Conservation (phyloP, 2,329 filamentous ascomycete species). For the Elsinoe perseae region DNA sequence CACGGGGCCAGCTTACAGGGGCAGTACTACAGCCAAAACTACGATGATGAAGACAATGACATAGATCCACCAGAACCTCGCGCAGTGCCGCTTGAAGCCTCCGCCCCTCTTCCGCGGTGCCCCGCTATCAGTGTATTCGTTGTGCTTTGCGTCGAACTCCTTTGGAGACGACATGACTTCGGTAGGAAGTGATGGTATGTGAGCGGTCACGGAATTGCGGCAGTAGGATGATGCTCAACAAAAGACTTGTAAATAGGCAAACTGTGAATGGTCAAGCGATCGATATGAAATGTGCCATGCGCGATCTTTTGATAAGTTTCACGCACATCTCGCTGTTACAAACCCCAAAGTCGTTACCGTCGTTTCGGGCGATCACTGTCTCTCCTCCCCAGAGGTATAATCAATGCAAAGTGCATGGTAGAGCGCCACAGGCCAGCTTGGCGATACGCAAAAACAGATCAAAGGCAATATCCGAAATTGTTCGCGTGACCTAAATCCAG, state of each 20-base stretch:
- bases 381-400: not conserved
- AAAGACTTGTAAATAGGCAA: not conserved
- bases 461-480: not conserved
- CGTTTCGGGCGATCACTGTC: not conserved
- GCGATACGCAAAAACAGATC: not conserved
- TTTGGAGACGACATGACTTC: constrained; percentile 2
- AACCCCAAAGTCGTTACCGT: not conserved
- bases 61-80: constrained; percentile 53
- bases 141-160: not conserved
- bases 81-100: constrained; percentile 23
- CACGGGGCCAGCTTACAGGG: constrained; percentile 46
- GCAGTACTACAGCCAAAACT: constrained; percentile 48
- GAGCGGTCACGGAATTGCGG: not conserved
- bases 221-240: not conserved
- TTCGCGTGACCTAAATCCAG: not conserved
- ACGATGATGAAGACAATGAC: constrained; percentile 45
- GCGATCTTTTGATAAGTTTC: not conserved
- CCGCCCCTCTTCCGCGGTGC: not conserved
- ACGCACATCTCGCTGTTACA: not conserved
- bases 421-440: not conserved
- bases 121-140: not conserved
- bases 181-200: not conserved
- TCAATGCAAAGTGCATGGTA: not conserved
- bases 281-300: not conserved
- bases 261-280: not conserved